Percentiles rank a stretch among this genome's conserved stretches.
phyloP scores from a whole-genome alignment of 2,329 filamentous ascomycete species.

The Diaporthe longicolla region DNA sequence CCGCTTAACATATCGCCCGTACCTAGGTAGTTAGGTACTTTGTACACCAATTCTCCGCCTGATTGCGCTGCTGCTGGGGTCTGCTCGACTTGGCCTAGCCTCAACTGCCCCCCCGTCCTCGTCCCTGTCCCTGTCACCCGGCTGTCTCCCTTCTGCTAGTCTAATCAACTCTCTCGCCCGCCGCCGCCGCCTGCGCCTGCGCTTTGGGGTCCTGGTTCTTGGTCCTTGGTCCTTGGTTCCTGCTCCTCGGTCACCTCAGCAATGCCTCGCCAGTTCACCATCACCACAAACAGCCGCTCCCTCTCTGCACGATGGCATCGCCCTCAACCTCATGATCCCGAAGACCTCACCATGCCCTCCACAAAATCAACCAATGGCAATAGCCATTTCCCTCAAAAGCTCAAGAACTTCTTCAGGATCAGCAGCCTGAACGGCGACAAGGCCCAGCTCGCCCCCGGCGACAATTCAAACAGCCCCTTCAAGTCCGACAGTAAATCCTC shows the following conservation, averaged over 20 bases:
- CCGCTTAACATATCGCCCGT: background rate
- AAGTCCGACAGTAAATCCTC: conserved; percentile 75
- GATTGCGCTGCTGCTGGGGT: conserved; percentile 29
- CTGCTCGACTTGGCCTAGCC: conserved; percentile 30
- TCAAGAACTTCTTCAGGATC: conserved; percentile 81
- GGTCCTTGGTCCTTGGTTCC: conserved; percentile 20
- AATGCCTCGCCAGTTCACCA: conserved; percentile 39
- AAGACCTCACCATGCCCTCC: conserved; percentile 61
- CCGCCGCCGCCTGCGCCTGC: conserved; percentile 23
- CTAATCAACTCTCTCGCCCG: conserved; percentile 23
- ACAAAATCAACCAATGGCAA: conserved; percentile 69
- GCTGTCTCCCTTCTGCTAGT: conserved; percentile 32
- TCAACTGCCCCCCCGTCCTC: conserved; percentile 1
- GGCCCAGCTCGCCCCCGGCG: conserved; percentile 40
- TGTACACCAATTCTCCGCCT: conserved; percentile 21
- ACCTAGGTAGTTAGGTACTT: background rate
- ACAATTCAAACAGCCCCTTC: conserved; percentile 47
- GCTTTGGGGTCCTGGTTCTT: conserved; percentile 19
- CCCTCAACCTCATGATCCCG: conserved; percentile 45
- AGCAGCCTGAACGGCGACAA: conserved; percentile 60
- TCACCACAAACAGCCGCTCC: conserved; percentile 41
- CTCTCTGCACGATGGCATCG: conserved; percentile 43
- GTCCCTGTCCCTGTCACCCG: conserved; percentile 28
- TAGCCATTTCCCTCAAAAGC: conserved; percentile 75
- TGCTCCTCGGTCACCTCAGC: conserved; percentile 29